Evolutionary conservation across 768 basidiomycete species (phyloP).

Genomic region (Psilocybe sp.): DNA sequence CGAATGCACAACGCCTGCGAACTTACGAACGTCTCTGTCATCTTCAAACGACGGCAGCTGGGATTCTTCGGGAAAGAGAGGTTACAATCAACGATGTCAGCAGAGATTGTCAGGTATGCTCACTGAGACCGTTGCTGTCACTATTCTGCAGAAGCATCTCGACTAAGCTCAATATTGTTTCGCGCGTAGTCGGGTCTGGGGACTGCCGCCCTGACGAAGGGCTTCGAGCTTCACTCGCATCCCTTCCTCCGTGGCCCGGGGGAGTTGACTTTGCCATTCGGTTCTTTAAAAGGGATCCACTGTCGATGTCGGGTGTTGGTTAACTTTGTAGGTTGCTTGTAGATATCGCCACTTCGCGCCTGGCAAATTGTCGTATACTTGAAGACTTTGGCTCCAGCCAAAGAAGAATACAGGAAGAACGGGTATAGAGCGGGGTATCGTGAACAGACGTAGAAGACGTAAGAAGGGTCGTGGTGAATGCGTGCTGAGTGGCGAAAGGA

Average conservation of each 20-base stretch:
- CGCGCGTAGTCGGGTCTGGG: constrained; percentile 30
- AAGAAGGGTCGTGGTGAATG: constrained; percentile 1
- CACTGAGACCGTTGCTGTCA: constrained; percentile 29
- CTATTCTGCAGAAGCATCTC: constrained; percentile 44
- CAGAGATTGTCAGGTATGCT: constrained; percentile 3
- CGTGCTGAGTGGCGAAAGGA: not conserved
- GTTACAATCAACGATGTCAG: not conserved
- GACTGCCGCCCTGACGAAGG: constrained; percentile 26
- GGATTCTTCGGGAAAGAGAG: constrained; percentile 24
- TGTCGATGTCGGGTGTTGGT: too few relatives aligned
- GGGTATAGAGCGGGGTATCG: not conserved
- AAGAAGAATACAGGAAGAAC: not conserved
- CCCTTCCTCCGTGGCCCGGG: constrained; percentile 4
- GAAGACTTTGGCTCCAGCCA: not conserved
- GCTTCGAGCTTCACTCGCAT: constrained; percentile 14
- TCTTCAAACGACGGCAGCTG: constrained; percentile 56
- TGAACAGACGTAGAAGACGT: not conserved
- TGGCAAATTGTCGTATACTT: too few relatives aligned
- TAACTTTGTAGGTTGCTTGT: too few relatives aligned
- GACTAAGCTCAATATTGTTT: constrained; percentile 49
- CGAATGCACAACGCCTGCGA: not conserved
- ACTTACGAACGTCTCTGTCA: constrained; percentile 66
- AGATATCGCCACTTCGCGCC: too few relatives aligned
- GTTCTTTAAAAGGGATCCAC: too few relatives aligned
- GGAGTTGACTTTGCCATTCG: constrained; percentile 8